phyloP scores from a whole-genome alignment of 257 asterid species.

The Sherardia arvensis region DNA sequence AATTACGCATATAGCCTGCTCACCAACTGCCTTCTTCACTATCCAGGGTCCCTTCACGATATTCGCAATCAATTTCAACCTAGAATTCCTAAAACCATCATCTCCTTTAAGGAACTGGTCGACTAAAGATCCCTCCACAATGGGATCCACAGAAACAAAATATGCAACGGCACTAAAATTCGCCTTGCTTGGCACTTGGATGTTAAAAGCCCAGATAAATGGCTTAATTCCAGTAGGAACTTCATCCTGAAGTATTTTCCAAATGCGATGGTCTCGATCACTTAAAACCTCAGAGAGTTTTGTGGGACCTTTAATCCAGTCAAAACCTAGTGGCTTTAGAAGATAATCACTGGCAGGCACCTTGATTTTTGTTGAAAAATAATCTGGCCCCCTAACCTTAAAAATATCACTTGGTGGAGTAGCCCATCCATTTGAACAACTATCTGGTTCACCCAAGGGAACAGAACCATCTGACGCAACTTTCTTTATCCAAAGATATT shows the following conservation, averaged over 20 bases:
- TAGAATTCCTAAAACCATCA: slow-evolving; percentile 41
- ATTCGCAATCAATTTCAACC: slow-evolving; percentile 65
- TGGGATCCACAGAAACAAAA: slow-evolving; percentile 35
- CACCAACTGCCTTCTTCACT: slow-evolving; percentile 74
- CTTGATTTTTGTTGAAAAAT: slow-evolving; percentile 48
- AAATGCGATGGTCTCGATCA: slow-evolving; percentile 51
- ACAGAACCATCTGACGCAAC: slow-evolving; percentile 64
- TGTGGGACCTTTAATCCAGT: slow-evolving; percentile 79
- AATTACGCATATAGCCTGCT: slow-evolving; percentile 69
- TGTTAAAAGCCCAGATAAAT: slow-evolving; percentile 77
- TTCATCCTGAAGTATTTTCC: slow-evolving; percentile 45
- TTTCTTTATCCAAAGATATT: slow-evolving; percentile 53
- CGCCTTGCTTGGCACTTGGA: slow-evolving; percentile 77
- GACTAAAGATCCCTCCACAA: slow-evolving; percentile 43
- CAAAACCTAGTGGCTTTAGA: slow-evolving; percentile 74
- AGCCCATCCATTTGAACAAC: slow-evolving; percentile 69
- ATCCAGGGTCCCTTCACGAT: slow-evolving; percentile 80
- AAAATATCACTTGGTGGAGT: slow-evolving; percentile 65
- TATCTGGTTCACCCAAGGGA: slow-evolving; percentile 52
- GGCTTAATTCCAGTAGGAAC: slow-evolving; percentile 34
- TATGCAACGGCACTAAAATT: slow-evolving; percentile 66
- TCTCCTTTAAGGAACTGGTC: slow-evolving; percentile 53
- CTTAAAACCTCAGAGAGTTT: slow-evolving; percentile 48
- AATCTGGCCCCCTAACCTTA: slow-evolving; percentile 71
- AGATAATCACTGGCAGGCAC: slow-evolving; percentile 65